These are phyloP conservation scores for Amanita brunnescens DNA, from an alignment of 768 basidiomycete species.

Conservation along the genomic window DNA sequence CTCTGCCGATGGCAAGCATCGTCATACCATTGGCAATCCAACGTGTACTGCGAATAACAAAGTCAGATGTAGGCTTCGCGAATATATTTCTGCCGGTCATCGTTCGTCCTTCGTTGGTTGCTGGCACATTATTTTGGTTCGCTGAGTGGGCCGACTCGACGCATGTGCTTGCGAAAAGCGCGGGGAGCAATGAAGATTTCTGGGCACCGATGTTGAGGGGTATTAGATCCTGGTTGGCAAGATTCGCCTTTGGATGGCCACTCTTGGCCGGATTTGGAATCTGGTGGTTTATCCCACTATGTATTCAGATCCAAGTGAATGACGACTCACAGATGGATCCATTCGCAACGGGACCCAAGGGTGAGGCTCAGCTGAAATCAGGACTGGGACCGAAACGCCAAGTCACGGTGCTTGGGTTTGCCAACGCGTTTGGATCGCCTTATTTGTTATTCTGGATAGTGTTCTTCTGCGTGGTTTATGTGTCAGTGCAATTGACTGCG, in stretches of 20 bases:
- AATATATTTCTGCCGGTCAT: conserved; percentile 50
- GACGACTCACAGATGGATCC: conserved; percentile 5
- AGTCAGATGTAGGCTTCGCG: conserved; percentile 70
- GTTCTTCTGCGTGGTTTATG: conserved; percentile 51
- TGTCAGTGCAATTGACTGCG: conserved; percentile 69
- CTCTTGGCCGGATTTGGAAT: conserved; percentile 45
- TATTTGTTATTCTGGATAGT: conserved; percentile 79
- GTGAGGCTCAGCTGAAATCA: conserved; percentile 7
- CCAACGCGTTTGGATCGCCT: conserved; percentile 84
- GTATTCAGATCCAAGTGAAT: conserved; percentile 50
- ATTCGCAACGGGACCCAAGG: not conserved
- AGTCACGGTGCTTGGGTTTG: conserved; percentile 63
- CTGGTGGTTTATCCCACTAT: conserved; percentile 71
- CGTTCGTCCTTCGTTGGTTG: conserved; percentile 48
- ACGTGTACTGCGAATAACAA: conserved; percentile 52
- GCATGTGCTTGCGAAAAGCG: conserved; percentile 33
- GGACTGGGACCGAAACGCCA: conserved; percentile 22
- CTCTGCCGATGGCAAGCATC: conserved; percentile 42
- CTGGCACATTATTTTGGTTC: conserved; percentile 64
- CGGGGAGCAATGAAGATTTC: conserved; percentile 15
- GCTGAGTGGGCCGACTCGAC: conserved; percentile 72
- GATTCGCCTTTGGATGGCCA: conserved; percentile 42
- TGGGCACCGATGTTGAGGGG: conserved; percentile 34
- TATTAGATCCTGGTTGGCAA: conserved; percentile 53
- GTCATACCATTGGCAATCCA: conserved; percentile 47